Evolutionary conservation across 2,329 filamentous ascomycete species (phyloP), one percentile per base, ranked within the genome.

Genomic region (Dothideomycetidae sp.): DNA sequence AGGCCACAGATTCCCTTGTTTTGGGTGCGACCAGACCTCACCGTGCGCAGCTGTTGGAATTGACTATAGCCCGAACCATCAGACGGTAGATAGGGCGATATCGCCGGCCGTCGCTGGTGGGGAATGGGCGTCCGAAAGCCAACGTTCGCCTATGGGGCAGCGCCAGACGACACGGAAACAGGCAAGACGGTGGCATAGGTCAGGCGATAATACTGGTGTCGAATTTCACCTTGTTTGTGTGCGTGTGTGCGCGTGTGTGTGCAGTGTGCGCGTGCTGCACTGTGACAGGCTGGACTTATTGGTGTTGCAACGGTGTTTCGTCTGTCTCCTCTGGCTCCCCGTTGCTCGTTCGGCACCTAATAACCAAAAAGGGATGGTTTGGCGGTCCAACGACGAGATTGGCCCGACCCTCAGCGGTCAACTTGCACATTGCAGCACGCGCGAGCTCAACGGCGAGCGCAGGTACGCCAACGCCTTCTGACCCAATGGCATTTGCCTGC

Each of bases 301-400:
- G 21, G 21, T 26, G 21, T 26, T 26, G 21, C 21, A 26, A 26
- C 21, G 21, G 21, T 26, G 21, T 26, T 26, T 26, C 21, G 21
- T 26, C 21, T 26, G 7, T n/a, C 7, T 26, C 21, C 21, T 26
- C 21, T 26, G n/a, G 7, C 7, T 7, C 21, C n/a, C 30, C 36
- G 36, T 38, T 38, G 19, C 29, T 38, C 36, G 36, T 29, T 38
- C 36, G 36, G 36, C 36, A 38, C 29, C 28, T 38, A 29, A 38
- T 32, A 18, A 26, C n/a, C 21, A 26, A 26, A 26, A 38, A 38
- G 36, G 36, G 36, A 38, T 18, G 16, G 29, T 18, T 29, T 37
- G 21, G 13, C 12, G 26, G 18, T 26, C 21, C 21, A 26, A 26
- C 7, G 21, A 26, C n/a, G 21, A 26, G 21, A 26, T 26, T 26